Evolutionary conservation across 192 early-diverging fungal species (phyloP).

Genomic region (Linnemannia hyalina): DNA sequence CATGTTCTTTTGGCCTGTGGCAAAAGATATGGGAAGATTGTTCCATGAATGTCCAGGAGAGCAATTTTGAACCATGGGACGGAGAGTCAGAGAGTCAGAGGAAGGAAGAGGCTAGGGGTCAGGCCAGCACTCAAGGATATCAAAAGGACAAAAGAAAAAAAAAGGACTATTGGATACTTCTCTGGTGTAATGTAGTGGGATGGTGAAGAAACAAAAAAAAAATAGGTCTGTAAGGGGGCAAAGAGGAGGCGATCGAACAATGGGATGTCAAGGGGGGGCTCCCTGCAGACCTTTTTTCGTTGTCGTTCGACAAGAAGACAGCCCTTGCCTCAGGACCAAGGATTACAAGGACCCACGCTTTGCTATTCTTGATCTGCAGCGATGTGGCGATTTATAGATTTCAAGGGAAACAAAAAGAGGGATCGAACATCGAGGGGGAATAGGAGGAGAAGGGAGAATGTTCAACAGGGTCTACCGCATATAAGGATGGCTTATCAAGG

Average conservation of each 20-base stretch:
- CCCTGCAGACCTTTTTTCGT: background rate
- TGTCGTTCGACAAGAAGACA: background rate
- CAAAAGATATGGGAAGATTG: no score
- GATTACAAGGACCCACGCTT: background rate
- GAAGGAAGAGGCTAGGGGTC: background rate
- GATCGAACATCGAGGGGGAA: slow-evolving; percentile 3
- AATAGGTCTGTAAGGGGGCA: background rate
- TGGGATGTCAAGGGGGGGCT: background rate
- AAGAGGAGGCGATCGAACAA: background rate
- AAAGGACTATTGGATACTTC: background rate
- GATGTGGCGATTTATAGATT: background rate
- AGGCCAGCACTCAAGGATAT: background rate
- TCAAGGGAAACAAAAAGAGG: background rate
- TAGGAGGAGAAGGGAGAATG: background rate
- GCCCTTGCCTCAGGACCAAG: background rate
- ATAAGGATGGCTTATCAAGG: background rate
- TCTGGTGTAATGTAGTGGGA: background rate
- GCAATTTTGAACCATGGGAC: background rate
- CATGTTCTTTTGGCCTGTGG: background rate
- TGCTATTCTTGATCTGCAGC: background rate
- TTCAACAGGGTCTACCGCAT: background rate
- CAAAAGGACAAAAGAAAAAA: background rate
- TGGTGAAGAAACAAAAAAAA: background rate
- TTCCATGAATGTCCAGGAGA: background rate
- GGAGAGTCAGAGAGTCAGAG: background rate